These are phyloP conservation scores for Aplosporella prunicola DNA, from an alignment of 2,329 filamentous ascomycete species.

Conservation along the genomic window DNA sequence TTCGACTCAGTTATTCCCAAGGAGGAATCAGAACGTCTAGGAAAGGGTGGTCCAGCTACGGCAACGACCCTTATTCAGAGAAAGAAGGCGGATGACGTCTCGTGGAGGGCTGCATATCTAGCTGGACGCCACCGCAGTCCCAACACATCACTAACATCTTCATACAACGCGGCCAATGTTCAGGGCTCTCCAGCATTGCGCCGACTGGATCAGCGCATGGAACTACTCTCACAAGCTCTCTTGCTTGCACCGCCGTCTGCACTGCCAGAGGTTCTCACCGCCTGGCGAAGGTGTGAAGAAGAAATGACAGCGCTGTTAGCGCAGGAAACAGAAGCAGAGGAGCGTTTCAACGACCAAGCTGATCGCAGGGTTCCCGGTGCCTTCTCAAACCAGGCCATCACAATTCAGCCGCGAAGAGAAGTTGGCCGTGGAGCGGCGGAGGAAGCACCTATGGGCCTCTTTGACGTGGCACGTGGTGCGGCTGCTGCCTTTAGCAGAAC, in stretches of 20 bases:
- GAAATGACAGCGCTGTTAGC: conserved; percentile 59
- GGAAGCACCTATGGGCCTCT: conserved; percentile 44
- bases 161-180: conserved; percentile 28
- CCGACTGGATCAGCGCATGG: conserved; percentile 70
- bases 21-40: too few relatives aligned
- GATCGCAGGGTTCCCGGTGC: conserved; percentile 46
- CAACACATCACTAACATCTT: conserved; percentile 18
- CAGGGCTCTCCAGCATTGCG: conserved; percentile 45
- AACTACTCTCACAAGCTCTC: conserved; percentile 66
- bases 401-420: conserved; percentile 32
- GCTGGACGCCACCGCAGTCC: conserved; percentile 59
- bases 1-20: conserved; percentile 1
- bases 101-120: conserved; percentile 69
- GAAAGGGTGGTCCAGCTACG: neutral
- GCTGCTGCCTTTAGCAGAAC: conserved; percentile 38
- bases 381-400: conserved; percentile 27
- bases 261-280: conserved; percentile 64
- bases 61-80: conserved; percentile 11
- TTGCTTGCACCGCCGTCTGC: conserved; percentile 61
- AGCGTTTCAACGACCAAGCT: conserved; percentile 59
- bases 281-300: conserved; percentile 68
- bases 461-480: conserved; percentile 42
- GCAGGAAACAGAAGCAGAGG: conserved; percentile 58
- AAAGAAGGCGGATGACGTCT: conserved; percentile 50
- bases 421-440: conserved; percentile 34